These are phyloP conservation scores for Talaromyces sp. DNA, from an alignment of 2,329 filamentous ascomycete genomes.

Conservation along the genomic window DNA sequence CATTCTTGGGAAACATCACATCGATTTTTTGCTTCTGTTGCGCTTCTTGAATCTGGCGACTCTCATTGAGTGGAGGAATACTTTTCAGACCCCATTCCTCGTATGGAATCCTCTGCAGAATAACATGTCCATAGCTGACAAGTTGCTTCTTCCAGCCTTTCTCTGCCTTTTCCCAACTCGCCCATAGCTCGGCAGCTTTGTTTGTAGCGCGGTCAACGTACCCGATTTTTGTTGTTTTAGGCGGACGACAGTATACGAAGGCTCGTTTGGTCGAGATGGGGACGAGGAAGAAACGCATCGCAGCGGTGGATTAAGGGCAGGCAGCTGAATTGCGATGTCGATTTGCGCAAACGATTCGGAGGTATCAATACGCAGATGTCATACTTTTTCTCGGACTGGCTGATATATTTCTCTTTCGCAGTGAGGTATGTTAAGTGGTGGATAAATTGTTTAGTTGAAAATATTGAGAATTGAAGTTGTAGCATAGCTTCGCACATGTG, in stretches of 20 bases:
- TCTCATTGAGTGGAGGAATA: constrained; percentile 74
- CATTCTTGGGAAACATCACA: constrained; percentile 66
- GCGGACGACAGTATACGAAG: constrained; percentile 81
- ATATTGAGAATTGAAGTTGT: background rate
- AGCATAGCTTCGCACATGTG: constrained; percentile 16
- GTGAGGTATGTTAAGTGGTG: background rate
- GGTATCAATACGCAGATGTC: background rate
- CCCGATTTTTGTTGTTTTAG: constrained; percentile 45
- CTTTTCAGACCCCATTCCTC: constrained; percentile 99
- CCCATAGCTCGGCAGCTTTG: constrained; percentile 76
- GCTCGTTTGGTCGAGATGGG: constrained; percentile 89
- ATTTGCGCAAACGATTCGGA: background rate
- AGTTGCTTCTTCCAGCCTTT: constrained; percentile 84
- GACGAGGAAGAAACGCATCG: constrained; percentile 90
- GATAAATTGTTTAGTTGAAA: background rate
- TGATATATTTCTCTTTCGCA: background rate
- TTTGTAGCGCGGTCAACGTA: constrained; percentile 67
- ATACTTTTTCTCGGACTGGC: background rate
- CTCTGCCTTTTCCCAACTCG: constrained; percentile 80
- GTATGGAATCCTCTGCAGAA: constrained; percentile 83
- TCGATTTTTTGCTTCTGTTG: constrained; percentile 66
- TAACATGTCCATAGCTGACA: constrained; percentile 80
- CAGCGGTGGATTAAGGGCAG: constrained; percentile 24
- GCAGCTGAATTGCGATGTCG: background rate
- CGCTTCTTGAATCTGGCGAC: constrained; percentile 63